Evolutionary conservation across 169 alveolate genomes (phyloP), one percentile per base, ranked within the genome.

Genomic region (Eimeria necatrix): DNA sequence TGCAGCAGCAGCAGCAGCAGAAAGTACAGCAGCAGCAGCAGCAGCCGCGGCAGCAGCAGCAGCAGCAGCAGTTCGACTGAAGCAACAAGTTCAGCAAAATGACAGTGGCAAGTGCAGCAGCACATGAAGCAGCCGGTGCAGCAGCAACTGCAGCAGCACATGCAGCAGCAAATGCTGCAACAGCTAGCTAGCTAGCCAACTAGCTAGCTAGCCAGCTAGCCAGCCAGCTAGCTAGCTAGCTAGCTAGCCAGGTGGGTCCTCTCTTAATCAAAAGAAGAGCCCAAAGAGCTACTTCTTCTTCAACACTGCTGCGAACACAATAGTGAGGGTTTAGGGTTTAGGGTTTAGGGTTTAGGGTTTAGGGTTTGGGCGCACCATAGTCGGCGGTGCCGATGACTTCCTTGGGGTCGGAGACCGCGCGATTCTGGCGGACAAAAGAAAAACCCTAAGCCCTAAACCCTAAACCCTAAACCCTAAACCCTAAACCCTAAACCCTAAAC

Each of bases 401-500:
- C 2, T 68, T 32, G 8, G 49, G n/a, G 64, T 9, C 64, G 8
- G 64, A 56, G 14, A 56, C 14, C 64, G 64, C 8, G 4, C 22
- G 14, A n/a, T 6, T 71, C 41, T 24, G 46, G 81, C n/a, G 73
- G 6, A 10, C 64, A 53, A 14, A 9, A 53, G 20, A 53, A 14
- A 53, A 14, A 53, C 64, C 64, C 64, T 9, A 9, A 53, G 20
- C 14, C 64, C 14, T 53, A 53, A 53, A 9, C 73, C 16, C 73
- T 61, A 61, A 61, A 61, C 73, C 73, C 73, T 61, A 61, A 61
- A 61, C 73, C 73, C 73, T 61, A 7, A 61, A 61, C 6, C 64
- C 64, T 7, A 61, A 61, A 61, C 73, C 73, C 73, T 61, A 61
- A 61, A 61, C 73, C 73, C 73, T 61, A 61, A 61, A 61, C 73